Evolutionary conservation across 1,284 basidiomycete genomes (phyloP), one percentile per base, ranked within the genome.

Genomic region (Calocybe gambosa): DNA sequence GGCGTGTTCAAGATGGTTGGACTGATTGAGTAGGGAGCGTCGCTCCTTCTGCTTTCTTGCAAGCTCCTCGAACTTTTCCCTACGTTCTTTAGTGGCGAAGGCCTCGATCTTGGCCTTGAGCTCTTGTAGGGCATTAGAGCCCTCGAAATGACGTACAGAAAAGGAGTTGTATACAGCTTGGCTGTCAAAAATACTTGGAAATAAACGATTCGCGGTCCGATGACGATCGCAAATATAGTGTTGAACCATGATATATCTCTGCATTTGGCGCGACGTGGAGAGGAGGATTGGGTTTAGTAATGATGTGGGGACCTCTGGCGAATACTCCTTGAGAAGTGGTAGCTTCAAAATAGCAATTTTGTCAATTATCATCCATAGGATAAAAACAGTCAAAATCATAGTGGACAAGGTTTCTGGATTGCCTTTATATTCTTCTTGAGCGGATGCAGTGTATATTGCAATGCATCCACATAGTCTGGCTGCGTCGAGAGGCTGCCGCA

Each of bases 311-410:
- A 79, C 54, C 49, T 75, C 76, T 0, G 75, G 75, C 2, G 71
- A 68, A 44, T 71, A 78, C 2, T 69, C 55, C 0, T 29, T 35
- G 0, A 78, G 57, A 1, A 76, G 54, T 0, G 67, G 66, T 34
- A 59, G 60, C 2, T 61, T 56, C 1, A 18, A 19, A 7, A 67
- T 54, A 5, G 55, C 63, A 0, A 71, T 13, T 20, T 57, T 60
- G 52, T 78, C 75, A 0, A 78, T 55, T 0, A 62, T 66, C 0
- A 71, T 56, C 74, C 73, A 75, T 10, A 77, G 60, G 12, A 71
- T 62, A 5, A 74, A 53, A 2, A 65, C 49, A 0, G 66, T 71
- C 36, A 77, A 55, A n/a, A 74, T 50, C 64, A 74, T 69, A 4
- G 66, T 46, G 0, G 76, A 78, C n/a, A 60, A 40, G 13, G 63